Evolutionary conservation across 2,329 filamentous ascomycete species (phyloP).

Genomic region (Fusarium buharicum): DNA sequence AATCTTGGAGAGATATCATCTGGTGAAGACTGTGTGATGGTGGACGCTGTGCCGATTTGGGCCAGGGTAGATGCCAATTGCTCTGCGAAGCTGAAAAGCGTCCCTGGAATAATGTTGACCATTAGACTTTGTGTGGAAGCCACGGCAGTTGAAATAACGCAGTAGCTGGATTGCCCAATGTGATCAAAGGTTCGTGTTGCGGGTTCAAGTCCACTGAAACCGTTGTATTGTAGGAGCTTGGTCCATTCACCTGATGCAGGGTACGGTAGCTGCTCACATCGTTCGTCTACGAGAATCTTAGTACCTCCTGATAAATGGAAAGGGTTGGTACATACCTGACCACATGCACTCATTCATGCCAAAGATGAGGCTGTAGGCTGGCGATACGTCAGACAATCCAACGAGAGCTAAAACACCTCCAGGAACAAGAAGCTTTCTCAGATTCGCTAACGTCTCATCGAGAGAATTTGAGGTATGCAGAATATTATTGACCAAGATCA

Average conservation of each 20-base stretch:
- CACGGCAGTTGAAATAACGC: neutral
- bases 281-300: neutral
- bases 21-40: neutral
- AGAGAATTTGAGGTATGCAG: constrained; percentile 6
- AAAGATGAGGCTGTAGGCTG: constrained; percentile 19
- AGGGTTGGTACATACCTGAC: constrained; percentile 13
- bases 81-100: constrained; percentile 4
- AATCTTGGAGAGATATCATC: neutral
- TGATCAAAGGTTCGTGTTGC: constrained; percentile 23
- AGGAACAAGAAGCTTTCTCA: constrained; percentile 3
- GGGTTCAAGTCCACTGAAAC: constrained; percentile 23
- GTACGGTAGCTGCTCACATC: neutral
- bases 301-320: no score
- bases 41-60: neutral
- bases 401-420: constrained; percentile 6
- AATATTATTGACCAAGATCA: constrained; percentile 13
- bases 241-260: constrained; percentile 14
- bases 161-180: constrained; percentile 23
- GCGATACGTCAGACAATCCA: constrained; percentile 21
- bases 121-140: neutral
- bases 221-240: neutral
- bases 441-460: neutral
- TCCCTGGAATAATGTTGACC: neutral
- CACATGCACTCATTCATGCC: constrained; percentile 24
- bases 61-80: constrained; percentile 3